phyloP scores from a whole-genome alignment of 164 flowering plant species.

The Akebia trifoliata region DNA sequence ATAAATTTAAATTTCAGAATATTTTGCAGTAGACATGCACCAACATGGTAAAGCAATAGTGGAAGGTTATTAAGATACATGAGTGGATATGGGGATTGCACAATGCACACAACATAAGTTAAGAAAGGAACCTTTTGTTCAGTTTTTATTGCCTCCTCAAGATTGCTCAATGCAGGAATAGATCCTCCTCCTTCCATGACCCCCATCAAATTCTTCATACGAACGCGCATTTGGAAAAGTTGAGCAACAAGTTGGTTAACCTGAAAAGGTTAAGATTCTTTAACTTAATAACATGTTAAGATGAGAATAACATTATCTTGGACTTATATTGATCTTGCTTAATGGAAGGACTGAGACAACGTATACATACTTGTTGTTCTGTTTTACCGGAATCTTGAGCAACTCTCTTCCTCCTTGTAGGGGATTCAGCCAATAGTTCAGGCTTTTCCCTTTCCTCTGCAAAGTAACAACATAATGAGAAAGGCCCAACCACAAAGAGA shows the following conservation, averaged over 20 bases:
- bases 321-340: not conserved
- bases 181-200: constrained; percentile 96
- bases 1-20: too few species aligned
- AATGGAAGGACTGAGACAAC: not conserved
- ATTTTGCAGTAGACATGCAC: too few species aligned
- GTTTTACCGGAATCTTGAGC: constrained; percentile 89
- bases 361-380: constrained; percentile 73
- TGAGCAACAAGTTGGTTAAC: constrained; percentile 95
- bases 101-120: not conserved
- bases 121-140: constrained; percentile 61
- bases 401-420: constrained; percentile 75
- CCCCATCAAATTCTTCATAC: constrained; percentile 95
- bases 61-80: not conserved
- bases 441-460: constrained; percentile 98
- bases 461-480: constrained; percentile 4
- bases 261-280: constrained; percentile 26
- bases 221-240: constrained; percentile 94
- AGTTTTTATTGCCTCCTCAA: constrained; percentile 79
- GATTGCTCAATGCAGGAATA: constrained; percentile 81
- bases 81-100: not conserved
- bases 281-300: not conserved
- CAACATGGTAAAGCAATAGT: too few species aligned
- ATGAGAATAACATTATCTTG: not conserved
- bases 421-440: constrained; percentile 87
- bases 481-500: not conserved